phyloP scores from a whole-genome alignment of 176 grass and related monocot genomes.

The bread wheat (Triticum aestivum) region IWGSC_CS_RefSeq_v2.1 NC_057814.1:502833405-502833904 shows the following conservation, averaged over 20 bases:
- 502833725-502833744: constrained; percentile 64
- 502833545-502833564: constrained; percentile 1
- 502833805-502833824: constrained; percentile 25
- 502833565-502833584: constrained; percentile 51
- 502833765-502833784: constrained; percentile 44
- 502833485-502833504: constrained; percentile 40
- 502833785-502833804: constrained; percentile 78
- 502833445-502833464: constrained; percentile 52
- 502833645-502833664: constrained; percentile 53
- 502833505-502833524: constrained; percentile 67
- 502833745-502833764: constrained; percentile 49
- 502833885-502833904: constrained; percentile 18
- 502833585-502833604: constrained; percentile 60
- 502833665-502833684: constrained; percentile 51
- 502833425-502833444: constrained; percentile 64
- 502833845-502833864: constrained; percentile 75
- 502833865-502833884: constrained; percentile 41
- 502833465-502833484: constrained; percentile 9
- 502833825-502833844: constrained; percentile 56
- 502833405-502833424: constrained; percentile 57
- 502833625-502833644: constrained; percentile 54
- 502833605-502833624: constrained; percentile 28
- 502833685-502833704: constrained; percentile 62
- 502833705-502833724: constrained; percentile 74
- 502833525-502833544: constrained; percentile 33